phyloP scores from a whole-genome alignment of 2,329 filamentous ascomycete species.

The Apiospora aurea region DNA sequence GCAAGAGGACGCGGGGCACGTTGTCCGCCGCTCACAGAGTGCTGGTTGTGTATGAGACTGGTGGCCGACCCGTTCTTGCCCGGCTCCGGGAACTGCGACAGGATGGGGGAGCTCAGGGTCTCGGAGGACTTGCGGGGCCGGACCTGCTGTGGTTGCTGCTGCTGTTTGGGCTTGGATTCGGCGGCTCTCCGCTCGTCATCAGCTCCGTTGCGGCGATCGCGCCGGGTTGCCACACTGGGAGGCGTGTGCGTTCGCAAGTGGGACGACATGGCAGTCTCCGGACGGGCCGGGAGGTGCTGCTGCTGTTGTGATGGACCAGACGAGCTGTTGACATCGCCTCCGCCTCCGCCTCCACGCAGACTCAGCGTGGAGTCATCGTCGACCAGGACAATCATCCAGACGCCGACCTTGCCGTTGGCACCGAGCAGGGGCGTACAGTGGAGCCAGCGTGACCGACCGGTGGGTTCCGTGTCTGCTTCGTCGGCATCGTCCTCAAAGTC shows the following conservation, averaged over 20 bases:
- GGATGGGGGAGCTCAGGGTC: neutral
- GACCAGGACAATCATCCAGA: slow-evolving; percentile 80
- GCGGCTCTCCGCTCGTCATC: neutral
- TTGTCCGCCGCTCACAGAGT: neutral
- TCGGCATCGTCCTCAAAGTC: slow-evolving; percentile 58
- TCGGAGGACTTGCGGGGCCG: slow-evolving; percentile 16
- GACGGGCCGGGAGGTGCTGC: neutral
- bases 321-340: neutral
- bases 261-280: neutral
- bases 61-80: neutral
- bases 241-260: neutral
- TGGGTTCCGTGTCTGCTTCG: slow-evolving; percentile 72
- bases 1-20: neutral
- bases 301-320: neutral
- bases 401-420: slow-evolving; percentile 70
- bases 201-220: neutral
- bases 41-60: neutral
- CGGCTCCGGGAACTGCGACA: neutral
- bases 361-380: slow-evolving; percentile 61
- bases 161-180: neutral
- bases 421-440: slow-evolving; percentile 78
- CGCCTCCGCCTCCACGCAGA: slow-evolving; percentile 21
- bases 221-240: neutral
- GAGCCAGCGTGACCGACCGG: slow-evolving; percentile 74
- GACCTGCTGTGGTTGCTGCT: neutral